phyloP scores from a whole-genome alignment of 140 eudicot genomes.

The Erigeron philadelphicus region DNA sequence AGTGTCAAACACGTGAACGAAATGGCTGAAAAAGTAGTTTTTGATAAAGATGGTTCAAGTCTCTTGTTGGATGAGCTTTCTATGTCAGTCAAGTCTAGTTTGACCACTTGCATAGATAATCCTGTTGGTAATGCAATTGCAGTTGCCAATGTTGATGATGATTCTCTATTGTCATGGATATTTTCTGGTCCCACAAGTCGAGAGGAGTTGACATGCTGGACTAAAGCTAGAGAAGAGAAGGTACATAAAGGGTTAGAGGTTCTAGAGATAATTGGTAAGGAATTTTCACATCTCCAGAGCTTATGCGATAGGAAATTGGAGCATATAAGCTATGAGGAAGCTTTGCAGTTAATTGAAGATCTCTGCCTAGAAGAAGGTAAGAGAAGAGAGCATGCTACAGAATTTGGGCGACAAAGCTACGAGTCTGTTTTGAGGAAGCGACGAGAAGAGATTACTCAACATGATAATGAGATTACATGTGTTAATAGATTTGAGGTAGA shows the following conservation, averaged over 20 bases:
- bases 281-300: conserved; percentile 60
- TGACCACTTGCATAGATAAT: neutral
- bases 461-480: conserved; percentile 40
- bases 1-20: conserved; percentile 27
- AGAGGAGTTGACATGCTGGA: conserved; percentile 68
- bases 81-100: conserved; percentile 30
- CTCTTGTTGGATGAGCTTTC: conserved; percentile 59
- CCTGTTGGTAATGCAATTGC: conserved; percentile 15
- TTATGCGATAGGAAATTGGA: conserved; percentile 76
- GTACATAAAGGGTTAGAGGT: conserved; percentile 60
- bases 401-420: conserved; percentile 60
- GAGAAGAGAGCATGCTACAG: conserved; percentile 61
- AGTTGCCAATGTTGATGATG: conserved; percentile 29
- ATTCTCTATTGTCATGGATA: conserved; percentile 76
- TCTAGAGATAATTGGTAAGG: conserved; percentile 62
- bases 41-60: conserved; percentile 57
- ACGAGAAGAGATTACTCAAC: conserved; percentile 58
- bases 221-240: conserved; percentile 53
- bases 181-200: conserved; percentile 63
- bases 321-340: conserved; percentile 71
- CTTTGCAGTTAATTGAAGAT: conserved; percentile 80
- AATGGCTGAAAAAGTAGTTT: conserved; percentile 41
- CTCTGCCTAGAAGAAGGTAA: conserved; percentile 79
- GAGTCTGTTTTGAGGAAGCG: conserved; percentile 72
- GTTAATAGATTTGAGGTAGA: conserved; percentile 71